Evolutionary conservation across 1,284 basidiomycete species (phyloP), one percentile per base, ranked within the genome.

Genomic region (Anthracocystis panici-leucophaei): DNA sequence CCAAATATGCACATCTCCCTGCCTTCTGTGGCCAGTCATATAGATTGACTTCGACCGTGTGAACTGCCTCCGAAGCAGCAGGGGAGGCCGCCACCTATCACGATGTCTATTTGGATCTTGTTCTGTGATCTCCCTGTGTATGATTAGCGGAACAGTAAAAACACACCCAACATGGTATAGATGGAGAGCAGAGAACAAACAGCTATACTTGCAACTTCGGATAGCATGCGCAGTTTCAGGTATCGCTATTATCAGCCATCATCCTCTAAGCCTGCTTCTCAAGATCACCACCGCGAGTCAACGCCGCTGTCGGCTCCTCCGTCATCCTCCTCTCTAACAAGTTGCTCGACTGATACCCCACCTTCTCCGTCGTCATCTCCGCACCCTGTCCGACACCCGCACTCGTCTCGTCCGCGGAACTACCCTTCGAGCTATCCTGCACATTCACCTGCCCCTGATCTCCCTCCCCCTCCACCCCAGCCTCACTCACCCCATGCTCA

Each of bases 321-420:
- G 70, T 73, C 23, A 73, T 67, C 33, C 65, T 49, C 33, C 65
- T 56, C n/a, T 58, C 65, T 11, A 73, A 48, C 51, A 68, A 31
- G 12, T 68, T 63, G n/a, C 51, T 35, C 27, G 60, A 55, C 46
- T 59, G 66, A 45, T 59, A 63, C 0, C 38, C 45, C 2, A 11
- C 20, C 51, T 65, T 60, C 44, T 63, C 57, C 5, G 31, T 6
- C 31, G 27, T 20, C n/a, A 23, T 21, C 35, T 20, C 12, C 11
- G 10, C 57, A 16, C 27, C 59, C 1, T 25, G n/a, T 29, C 46
- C 27, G 8, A 7, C 46, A 48, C 27, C 35, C 9, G 11, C 40
- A 45, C 23, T 35, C 29, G 31, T 44, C 2, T 55, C 65, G 27
- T 58, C 65, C 35, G 65, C 51, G 3, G 56, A 58, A 14, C 54